These are phyloP conservation scores for Guadua angustifolia DNA, from an alignment of 176 grass and related monocot species.

Conservation along the genomic window DNA sequence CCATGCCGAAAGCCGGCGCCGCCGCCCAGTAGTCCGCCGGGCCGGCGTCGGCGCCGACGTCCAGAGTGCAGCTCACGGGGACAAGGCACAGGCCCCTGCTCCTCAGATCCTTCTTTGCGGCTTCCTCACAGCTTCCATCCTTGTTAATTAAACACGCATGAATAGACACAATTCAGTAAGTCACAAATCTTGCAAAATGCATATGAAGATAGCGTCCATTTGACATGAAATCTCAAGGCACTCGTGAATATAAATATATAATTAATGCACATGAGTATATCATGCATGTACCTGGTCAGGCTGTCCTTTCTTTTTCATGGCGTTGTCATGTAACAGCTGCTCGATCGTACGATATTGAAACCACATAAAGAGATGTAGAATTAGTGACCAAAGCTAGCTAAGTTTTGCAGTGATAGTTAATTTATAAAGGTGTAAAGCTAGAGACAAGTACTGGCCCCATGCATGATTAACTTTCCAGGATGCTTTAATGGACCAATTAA, in stretches of 20 bases:
- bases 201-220: background rate
- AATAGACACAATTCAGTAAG: background rate
- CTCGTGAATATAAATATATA: background rate
- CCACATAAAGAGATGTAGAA: constrained; percentile 4
- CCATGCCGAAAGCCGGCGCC: constrained; percentile 59
- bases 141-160: constrained; percentile 3
- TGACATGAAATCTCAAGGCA: background rate
- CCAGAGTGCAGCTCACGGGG: constrained; percentile 71
- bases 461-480: constrained; percentile 63
- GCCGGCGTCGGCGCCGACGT: constrained; percentile 54
- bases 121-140: constrained; percentile 49
- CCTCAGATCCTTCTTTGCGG: constrained; percentile 65
- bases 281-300: constrained; percentile 39
- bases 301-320: constrained; percentile 42
- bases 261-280: background rate
- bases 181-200: background rate
- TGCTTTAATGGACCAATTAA: constrained; percentile 50
- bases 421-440: constrained; percentile 50
- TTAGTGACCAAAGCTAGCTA: constrained; percentile 43
- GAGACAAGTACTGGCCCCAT: constrained; percentile 51
- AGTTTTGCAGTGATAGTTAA: constrained; percentile 44
- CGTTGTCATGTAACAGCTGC: constrained; percentile 52
- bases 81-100: constrained; percentile 90
- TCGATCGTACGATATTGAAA: constrained; percentile 25
- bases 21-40: constrained; percentile 72